Conservation (phyloP, 805 yeast genomes). For the Danielia oregonensis region DNA sequence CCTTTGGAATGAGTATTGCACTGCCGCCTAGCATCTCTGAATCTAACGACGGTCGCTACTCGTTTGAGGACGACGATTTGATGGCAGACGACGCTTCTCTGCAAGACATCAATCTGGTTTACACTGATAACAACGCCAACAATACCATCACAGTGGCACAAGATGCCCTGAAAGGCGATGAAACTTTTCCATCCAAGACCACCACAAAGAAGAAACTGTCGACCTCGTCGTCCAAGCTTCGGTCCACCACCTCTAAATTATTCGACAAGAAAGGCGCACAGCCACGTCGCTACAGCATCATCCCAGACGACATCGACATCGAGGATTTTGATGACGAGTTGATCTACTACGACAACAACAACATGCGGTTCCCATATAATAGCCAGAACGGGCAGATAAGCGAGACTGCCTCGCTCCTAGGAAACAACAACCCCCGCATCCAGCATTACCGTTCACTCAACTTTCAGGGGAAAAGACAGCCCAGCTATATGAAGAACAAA, state of each 20-base stretch:
- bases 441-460: constrained; percentile 41
- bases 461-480: constrained; percentile 21
- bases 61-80: constrained; percentile 24
- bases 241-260: constrained; percentile 69
- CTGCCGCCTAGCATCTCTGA: constrained; percentile 17
- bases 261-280: constrained; percentile 73
- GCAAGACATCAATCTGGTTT: constrained; percentile 21
- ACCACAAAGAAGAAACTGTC: constrained; percentile 29
- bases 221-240: constrained; percentile 37
- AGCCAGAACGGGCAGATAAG: constrained; percentile 20
- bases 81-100: constrained; percentile 28
- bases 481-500: constrained; percentile 22
- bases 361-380: constrained; percentile 36
- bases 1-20: neutral
- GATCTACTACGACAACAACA: constrained; percentile 40
- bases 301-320: constrained; percentile 57
- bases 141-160: constrained; percentile 1
- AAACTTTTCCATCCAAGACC: constrained; percentile 3
- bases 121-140: constrained; percentile 6
- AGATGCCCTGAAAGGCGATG: neutral
- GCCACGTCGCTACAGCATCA: constrained; percentile 68
- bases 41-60: constrained; percentile 25
- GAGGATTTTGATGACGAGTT: constrained; percentile 55
- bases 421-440: constrained; percentile 17
- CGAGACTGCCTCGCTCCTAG: constrained; percentile 31